Percentiles rank a stretch among this genome's conserved stretches.
phyloP scores from a whole-genome alignment of 148 eudicot genomes.

The Camellia lanceoleosa region DNA sequence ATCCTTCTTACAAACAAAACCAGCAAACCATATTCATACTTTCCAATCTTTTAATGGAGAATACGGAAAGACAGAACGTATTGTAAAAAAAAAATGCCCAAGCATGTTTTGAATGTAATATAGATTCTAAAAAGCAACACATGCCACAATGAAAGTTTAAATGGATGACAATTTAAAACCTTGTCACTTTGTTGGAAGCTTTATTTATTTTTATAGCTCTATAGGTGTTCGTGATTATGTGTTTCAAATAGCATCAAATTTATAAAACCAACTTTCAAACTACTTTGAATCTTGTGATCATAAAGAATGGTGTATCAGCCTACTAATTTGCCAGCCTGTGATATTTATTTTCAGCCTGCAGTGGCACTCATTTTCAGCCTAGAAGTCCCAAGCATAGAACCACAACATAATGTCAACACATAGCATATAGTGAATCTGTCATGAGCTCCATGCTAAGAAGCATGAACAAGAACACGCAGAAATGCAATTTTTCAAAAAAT shows the following conservation, averaged over 20 bases:
- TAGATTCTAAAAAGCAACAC: background rate
- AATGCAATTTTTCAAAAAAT: too few species aligned
- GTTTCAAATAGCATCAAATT: background rate
- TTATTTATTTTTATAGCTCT: background rate
- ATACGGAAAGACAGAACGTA: slow-evolving; percentile 12
- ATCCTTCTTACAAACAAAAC: slow-evolving; percentile 55
- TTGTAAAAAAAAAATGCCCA: background rate
- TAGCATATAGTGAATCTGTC: background rate
- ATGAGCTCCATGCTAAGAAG: background rate
- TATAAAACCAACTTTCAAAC: background rate
- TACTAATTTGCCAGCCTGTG: background rate
- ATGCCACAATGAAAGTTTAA: background rate
- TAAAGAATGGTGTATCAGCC: slow-evolving; percentile 4
- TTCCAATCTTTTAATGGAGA: slow-evolving; percentile 13
- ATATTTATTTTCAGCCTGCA: background rate
- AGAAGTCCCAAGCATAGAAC: slow-evolving; percentile 2
- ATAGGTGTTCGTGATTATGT: background rate
- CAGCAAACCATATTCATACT: slow-evolving; percentile 37
- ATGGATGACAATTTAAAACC: background rate
- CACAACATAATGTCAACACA: background rate
- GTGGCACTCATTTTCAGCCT: background rate
- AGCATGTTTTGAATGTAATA: background rate
- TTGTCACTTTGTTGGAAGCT: background rate
- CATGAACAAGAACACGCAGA: too few species aligned
- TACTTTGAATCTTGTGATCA: background rate